phyloP scores from a whole-genome alignment of 257 asterid genomes.

The Linderniella brevidens region DNA sequence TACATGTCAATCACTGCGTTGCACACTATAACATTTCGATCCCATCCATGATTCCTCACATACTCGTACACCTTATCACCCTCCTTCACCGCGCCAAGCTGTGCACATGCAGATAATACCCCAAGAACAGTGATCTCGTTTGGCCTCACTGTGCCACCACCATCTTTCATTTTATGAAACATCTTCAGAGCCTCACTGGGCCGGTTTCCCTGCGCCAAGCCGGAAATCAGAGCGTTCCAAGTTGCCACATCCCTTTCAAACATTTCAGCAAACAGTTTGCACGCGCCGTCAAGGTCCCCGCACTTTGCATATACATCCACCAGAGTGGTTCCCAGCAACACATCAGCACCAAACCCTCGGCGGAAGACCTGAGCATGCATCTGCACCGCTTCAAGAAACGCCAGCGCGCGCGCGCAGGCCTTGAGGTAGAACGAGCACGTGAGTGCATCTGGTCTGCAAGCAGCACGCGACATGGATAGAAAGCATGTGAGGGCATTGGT shows the following conservation, averaged over 20 bases:
- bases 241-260: constrained; percentile 48
- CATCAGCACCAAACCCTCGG: constrained; percentile 39
- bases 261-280: constrained; percentile 70
- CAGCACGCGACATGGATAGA: constrained; percentile 50
- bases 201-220: constrained; percentile 75
- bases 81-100: constrained; percentile 59
- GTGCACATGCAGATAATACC: constrained; percentile 73
- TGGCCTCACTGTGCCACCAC: constrained; percentile 17
- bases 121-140: constrained; percentile 83
- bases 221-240: constrained; percentile 86
- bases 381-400: constrained; percentile 33
- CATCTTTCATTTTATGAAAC: constrained; percentile 34
- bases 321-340: constrained; percentile 61
- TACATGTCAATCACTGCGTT: constrained; percentile 83
- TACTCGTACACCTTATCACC: constrained; percentile 38
- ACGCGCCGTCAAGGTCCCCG: constrained; percentile 36
- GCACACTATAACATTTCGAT: constrained; percentile 51
- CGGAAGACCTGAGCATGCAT: constrained; percentile 38
- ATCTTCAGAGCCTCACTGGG: constrained; percentile 51
- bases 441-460: constrained; percentile 68
- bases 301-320: constrained; percentile 61
- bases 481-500: constrained; percentile 34
- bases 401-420: constrained; percentile 79
- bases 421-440: constrained; percentile 83
- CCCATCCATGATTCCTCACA: constrained; percentile 20